Base-by-base conservation (phyloP, 1,284 basidiomycete species). In the Gymnopus androsaceus region DNA sequence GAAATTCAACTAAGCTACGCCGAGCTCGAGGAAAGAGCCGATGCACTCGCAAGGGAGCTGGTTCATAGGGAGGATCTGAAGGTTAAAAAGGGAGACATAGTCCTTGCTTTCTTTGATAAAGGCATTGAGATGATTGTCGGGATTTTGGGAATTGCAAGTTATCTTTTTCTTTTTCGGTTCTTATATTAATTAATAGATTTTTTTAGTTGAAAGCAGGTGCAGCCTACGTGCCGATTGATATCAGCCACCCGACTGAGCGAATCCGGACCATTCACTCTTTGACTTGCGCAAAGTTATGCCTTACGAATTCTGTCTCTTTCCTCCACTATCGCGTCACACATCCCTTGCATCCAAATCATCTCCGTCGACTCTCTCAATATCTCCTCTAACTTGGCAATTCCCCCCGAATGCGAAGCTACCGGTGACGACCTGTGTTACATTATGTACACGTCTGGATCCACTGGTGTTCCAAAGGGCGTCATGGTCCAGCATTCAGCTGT, bases 401-500 rank as follows among this genome's bases (percentile, higher is more conserved):
- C n/a, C n/a, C n/a, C n/a, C n/a, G n/a, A n/a, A n/a, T n/a, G n/a
- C n/a, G n/a, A n/a, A n/a, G n/a, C n/a, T 3, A n/a, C n/a, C 17
- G 38, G 38, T 9, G 34, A 37, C 27, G 23, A 38, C 49, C 40
- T 56, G 21, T 47, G 47, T 17, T 56, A 56, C 28, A 47, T 56
- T 8, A 41, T 56, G 19, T 56, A 50, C 47, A 56, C 54, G 3
- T 59, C 57, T 19, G 57, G 57, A 37, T 56, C 54, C 9, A 59
- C 57, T 4, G 57, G 57, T 19, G 37, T 31, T 48, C 57, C 57
- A 4, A 58, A 58, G 40, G 57, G 57, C 17, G 57, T 58, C n/a
- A 47, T 42, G 14, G 47, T 58, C 15, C 48, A 58, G 30, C 57
- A 58, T 41, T 41, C 38, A 7, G 38, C 38, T 8, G 38, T 41